A percentile compares a stretch with the other conserved stretches of the same genome.
phyloP scores from a whole-genome alignment of 2,329 filamentous ascomycete species.

The Cladosporium oxysporum region DNA sequence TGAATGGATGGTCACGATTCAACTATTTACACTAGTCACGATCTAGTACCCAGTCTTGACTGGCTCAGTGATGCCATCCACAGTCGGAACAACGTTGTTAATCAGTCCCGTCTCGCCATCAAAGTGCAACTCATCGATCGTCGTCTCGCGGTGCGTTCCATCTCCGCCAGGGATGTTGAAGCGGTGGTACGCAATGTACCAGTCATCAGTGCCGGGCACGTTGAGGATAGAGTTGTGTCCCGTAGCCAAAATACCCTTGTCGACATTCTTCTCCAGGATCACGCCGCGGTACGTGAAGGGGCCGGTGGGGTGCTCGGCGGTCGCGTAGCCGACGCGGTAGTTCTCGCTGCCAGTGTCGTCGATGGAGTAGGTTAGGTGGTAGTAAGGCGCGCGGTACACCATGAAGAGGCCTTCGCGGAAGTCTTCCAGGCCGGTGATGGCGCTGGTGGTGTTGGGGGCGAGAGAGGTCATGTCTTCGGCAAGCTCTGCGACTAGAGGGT shows the following conservation, averaged over 20 bases:
- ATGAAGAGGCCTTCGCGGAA: slow-evolving; percentile 51
- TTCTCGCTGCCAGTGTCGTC: slow-evolving; percentile 50
- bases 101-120: slow-evolving; percentile 42
- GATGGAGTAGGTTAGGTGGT: slow-evolving; percentile 53
- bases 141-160: slow-evolving; percentile 48
- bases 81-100: slow-evolving; percentile 40
- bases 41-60: background rate
- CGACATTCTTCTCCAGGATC: slow-evolving; percentile 46
- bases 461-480: slow-evolving; percentile 51
- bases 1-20: background rate
- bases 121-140: slow-evolving; percentile 47
- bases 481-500: slow-evolving; percentile 46
- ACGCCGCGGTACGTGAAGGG: slow-evolving; percentile 51
- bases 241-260: slow-evolving; percentile 48
- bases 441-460: slow-evolving; percentile 39
- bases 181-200: slow-evolving; percentile 54
- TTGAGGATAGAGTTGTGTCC: slow-evolving; percentile 51
- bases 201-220: slow-evolving; percentile 51
- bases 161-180: slow-evolving; percentile 50
- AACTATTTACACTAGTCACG: background rate
- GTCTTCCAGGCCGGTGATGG: slow-evolving; percentile 42
- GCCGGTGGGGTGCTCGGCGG: slow-evolving; percentile 40
- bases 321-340: slow-evolving; percentile 53
- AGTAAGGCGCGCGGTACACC: slow-evolving; percentile 48
- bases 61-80: slow-evolving; percentile 29